phyloP scores from a whole-genome alignment of 306 rosid genomes.

The Hippophae tibetana region DNA sequence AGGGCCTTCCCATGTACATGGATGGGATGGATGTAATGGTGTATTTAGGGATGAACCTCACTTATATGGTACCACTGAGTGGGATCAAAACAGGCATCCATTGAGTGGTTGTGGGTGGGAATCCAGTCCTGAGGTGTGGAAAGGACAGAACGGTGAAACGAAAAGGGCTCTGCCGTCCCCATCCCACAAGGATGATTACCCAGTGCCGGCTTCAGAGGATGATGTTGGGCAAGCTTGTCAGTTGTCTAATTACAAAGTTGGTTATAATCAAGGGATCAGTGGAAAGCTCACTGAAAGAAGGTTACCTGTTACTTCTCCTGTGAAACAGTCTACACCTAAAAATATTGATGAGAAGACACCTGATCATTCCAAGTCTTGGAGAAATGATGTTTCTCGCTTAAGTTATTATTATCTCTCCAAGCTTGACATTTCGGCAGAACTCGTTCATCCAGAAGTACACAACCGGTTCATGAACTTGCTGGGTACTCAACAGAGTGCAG shows the following conservation, averaged over 20 bases:
- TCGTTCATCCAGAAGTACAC: slow-evolving; percentile 56
- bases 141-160: slow-evolving; percentile 58
- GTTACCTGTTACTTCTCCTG: slow-evolving; percentile 40
- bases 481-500: slow-evolving; percentile 31
- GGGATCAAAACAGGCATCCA: slow-evolving; percentile 83
- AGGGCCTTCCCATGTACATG: slow-evolving; percentile 83
- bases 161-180: slow-evolving; percentile 76
- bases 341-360: slow-evolving; percentile 32
- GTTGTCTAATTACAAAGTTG: slow-evolving; percentile 46
- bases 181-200: slow-evolving; percentile 50
- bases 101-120: slow-evolving; percentile 82
- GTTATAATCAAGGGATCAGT: slow-evolving; percentile 23
- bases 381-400: slow-evolving; percentile 35
- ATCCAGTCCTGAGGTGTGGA: slow-evolving; percentile 73
- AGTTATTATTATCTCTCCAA: slow-evolving; percentile 74
- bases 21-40: slow-evolving; percentile 86
- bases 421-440: slow-evolving; percentile 74
- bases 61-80: slow-evolving; percentile 67
- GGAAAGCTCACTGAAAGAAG: slow-evolving; percentile 50
- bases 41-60: slow-evolving; percentile 71
- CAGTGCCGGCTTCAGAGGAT: slow-evolving; percentile 33
- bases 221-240: slow-evolving; percentile 32
- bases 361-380: slow-evolving; percentile 27
- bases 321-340: slow-evolving; percentile 36
- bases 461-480: slow-evolving; percentile 52